Conservation (phyloP, 2,329 filamentous ascomycete genomes). For the Claviceps paspali region DNA sequence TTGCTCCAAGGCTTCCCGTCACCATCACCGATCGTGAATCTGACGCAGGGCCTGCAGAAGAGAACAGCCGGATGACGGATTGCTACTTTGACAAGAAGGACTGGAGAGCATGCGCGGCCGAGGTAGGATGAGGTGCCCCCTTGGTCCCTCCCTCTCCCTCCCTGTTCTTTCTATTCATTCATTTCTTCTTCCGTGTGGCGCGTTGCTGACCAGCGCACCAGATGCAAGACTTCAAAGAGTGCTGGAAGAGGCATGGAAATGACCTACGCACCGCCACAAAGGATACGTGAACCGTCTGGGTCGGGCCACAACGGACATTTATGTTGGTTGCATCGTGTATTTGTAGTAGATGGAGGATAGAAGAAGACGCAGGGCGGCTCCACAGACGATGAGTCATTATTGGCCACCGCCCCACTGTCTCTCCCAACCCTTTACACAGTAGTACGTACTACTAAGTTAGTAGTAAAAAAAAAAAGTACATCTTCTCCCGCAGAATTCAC, state of each 20-base stretch:
- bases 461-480: too few species aligned
- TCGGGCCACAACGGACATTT: too few species aligned
- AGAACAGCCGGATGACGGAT: constrained; percentile 82
- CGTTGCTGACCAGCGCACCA: constrained; percentile 23
- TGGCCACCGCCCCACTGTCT: too few species aligned
- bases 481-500: too few species aligned
- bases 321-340: too few species aligned
- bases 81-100: constrained; percentile 95
- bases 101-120: constrained; percentile 75
- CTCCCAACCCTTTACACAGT: too few species aligned
- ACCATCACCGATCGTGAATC: too few species aligned
- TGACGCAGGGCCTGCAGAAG: constrained; percentile 36
- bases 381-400: too few species aligned
- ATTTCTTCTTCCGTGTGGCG: neutral
- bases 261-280: constrained; percentile 66
- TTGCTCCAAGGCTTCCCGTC: too few species aligned
- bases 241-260: constrained; percentile 85
- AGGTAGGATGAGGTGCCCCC: constrained; percentile 43
- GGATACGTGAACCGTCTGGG: constrained; percentile 36
- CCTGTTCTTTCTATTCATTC: neutral
- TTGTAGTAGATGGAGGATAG: too few species aligned
- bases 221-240: constrained; percentile 82
- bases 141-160: constrained; percentile 5
- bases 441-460: too few species aligned
- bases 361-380: too few species aligned